Conservation (phyloP, 768 basidiomycete species). For the Hygrocybe coccinea region DNA sequence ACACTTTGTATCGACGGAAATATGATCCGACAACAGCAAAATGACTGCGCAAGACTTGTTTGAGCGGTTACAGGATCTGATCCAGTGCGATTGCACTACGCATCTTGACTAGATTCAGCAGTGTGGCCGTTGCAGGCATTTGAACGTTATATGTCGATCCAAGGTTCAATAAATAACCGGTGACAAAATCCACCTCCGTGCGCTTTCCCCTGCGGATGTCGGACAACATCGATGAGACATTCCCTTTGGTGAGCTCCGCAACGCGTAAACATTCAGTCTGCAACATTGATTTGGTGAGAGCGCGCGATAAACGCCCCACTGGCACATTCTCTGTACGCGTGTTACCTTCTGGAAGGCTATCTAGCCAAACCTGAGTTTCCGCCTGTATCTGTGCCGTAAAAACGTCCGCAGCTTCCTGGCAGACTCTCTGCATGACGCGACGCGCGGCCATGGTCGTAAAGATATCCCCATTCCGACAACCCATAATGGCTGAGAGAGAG, state of each 20-base stretch:
- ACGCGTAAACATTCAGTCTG: conserved; percentile 55
- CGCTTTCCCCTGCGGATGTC: conserved; percentile 57
- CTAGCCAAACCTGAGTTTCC: conserved; percentile 36
- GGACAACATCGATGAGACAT: conserved; percentile 76
- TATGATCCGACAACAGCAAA: background rate
- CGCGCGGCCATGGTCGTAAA: conserved; percentile 42
- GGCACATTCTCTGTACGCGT: conserved; percentile 23
- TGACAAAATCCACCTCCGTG: conserved; percentile 81
- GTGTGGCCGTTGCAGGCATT: conserved; percentile 53
- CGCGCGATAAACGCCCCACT: conserved; percentile 40
- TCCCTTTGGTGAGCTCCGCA: conserved; percentile 51
- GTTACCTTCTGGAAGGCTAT: conserved; percentile 26
- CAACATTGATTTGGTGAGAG: conserved; percentile 44
- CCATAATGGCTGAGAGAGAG: conserved; percentile 76
- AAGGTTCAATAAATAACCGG: conserved; percentile 70
- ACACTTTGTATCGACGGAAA: background rate
- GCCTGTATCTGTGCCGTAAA: conserved; percentile 50
- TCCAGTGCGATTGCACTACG: conserved; percentile 53
- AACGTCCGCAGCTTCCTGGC: conserved; percentile 62
- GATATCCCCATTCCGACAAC: conserved; percentile 75
- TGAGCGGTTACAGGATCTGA: conserved; percentile 30
- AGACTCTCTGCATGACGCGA: conserved; percentile 49
- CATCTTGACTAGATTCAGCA: conserved; percentile 58
- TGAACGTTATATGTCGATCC: conserved; percentile 53
- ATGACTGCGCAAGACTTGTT: background rate